phyloP scores from a whole-genome alignment of 108 stramenopile species.

The Cyclotella baltica region DNA sequence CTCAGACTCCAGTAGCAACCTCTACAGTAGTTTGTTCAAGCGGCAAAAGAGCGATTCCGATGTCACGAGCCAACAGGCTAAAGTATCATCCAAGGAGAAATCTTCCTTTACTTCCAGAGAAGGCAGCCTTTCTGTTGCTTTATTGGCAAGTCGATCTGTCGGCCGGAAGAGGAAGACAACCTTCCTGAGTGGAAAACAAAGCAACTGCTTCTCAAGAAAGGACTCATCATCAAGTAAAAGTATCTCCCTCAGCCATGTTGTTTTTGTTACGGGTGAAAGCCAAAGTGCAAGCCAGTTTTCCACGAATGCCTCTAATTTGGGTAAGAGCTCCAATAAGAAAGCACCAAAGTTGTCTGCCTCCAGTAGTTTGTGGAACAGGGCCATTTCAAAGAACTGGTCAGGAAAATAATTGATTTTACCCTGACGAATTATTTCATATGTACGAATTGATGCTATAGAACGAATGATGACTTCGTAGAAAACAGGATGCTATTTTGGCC shows the following conservation, averaged over 20 bases:
- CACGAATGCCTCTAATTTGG: constrained; percentile 17
- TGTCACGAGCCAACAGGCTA: not conserved
- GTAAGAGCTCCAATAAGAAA: constrained; percentile 17
- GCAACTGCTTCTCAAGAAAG: constrained; percentile 22
- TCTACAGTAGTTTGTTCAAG: constrained; percentile 18
- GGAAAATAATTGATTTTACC: not conserved
- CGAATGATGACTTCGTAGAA: too few species aligned
- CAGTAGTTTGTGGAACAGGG: constrained; percentile 63
- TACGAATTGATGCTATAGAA: too few species aligned
- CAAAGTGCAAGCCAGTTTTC: constrained; percentile 46
- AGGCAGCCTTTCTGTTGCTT: constrained; percentile 68
- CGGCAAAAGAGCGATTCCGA: constrained; percentile 18
- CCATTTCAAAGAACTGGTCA: constrained; percentile 52
- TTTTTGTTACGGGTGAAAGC: constrained; percentile 57
- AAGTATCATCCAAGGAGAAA: constrained; percentile 5
- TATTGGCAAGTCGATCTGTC: constrained; percentile 58
- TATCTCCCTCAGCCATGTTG: constrained; percentile 75
- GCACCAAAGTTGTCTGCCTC: constrained; percentile 42
- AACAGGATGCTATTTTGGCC: too few species aligned
- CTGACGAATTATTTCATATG: too few species aligned
- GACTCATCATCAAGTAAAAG: constrained; percentile 60
- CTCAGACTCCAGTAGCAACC: constrained; percentile 17
- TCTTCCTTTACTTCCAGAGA: constrained; percentile 32
- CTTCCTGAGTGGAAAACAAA: constrained; percentile 65
- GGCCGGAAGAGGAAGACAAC: constrained; percentile 61